Conservation (phyloP, 495 filamentous ascomycete genomes). For the Hypoxylon crocopeplum region DNA sequence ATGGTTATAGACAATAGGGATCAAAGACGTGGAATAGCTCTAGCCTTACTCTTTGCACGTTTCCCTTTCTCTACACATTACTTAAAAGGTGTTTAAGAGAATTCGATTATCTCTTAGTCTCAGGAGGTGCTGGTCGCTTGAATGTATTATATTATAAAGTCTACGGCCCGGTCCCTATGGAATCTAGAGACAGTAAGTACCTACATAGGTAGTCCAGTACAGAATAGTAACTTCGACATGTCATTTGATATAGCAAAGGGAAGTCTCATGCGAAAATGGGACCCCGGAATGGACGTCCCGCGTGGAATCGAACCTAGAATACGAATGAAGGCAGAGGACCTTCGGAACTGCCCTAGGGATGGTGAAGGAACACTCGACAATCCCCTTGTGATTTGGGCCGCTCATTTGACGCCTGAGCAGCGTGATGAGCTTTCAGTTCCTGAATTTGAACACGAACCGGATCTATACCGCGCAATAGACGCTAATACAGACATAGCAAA, state of each 20-base stretch:
- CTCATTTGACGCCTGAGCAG: constrained; percentile 5
- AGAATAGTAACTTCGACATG: background rate
- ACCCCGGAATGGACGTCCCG: constrained; percentile 16
- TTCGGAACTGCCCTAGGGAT: constrained; percentile 9
- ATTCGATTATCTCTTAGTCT: too few species aligned
- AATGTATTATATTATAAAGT: too few species aligned
- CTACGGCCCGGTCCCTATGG: too few species aligned
- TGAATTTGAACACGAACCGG: constrained; percentile 15
- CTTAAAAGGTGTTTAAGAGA: too few species aligned
- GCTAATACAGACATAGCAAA: constrained; percentile 27
- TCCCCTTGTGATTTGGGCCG: constrained; percentile 21
- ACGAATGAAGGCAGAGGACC: background rate
- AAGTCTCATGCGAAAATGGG: constrained; percentile 1
- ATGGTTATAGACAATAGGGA: too few species aligned
- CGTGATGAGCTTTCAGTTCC: constrained; percentile 7
- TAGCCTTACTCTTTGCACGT: too few species aligned
- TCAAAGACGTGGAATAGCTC: too few species aligned
- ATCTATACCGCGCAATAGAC: constrained; percentile 23
- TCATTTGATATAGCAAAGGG: too few species aligned
- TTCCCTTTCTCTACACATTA: too few species aligned
- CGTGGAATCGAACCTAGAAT: background rate
- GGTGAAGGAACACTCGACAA: constrained; percentile 19
- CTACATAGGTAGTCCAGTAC: too few species aligned
- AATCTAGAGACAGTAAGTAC: too few species aligned
- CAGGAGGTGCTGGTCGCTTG: too few species aligned